These are phyloP conservation scores for Acrodontium crateriforme DNA, from an alignment of 2,329 filamentous ascomycete genomes.

Conservation along the genomic window DNA sequence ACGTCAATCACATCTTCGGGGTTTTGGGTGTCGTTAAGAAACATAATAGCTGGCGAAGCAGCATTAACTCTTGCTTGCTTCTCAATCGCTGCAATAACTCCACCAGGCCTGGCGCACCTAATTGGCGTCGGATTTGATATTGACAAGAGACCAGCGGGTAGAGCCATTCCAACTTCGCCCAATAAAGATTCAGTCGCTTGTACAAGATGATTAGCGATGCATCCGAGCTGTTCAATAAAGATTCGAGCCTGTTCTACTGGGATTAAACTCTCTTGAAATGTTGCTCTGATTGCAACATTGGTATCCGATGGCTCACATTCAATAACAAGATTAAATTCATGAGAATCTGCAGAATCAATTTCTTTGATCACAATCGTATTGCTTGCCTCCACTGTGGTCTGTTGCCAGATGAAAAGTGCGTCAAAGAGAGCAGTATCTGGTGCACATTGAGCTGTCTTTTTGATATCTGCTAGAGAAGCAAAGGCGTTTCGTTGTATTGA, in stretches of 20 bases:
- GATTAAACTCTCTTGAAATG: constrained; percentile 41
- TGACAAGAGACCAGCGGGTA: constrained; percentile 21
- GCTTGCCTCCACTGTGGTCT: constrained; percentile 40
- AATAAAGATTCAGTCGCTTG: constrained; percentile 22
- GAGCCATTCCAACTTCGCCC: constrained; percentile 15
- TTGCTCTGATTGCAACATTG: constrained; percentile 38
- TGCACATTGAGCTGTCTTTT: constrained; percentile 41
- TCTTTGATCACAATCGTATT: constrained; percentile 35
- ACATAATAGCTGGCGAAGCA: constrained; percentile 47
- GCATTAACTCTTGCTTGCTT: constrained; percentile 35
- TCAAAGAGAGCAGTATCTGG: constrained; percentile 54
- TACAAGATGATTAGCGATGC: constrained; percentile 34
- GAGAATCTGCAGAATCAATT: constrained; percentile 49
- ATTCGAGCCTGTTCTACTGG: constrained; percentile 40
- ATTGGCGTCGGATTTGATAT: constrained; percentile 27
- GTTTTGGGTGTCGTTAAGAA: constrained; percentile 38
- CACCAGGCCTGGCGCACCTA: constrained; percentile 11
- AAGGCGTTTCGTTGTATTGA: constrained; percentile 49
- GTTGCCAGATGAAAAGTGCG: constrained; percentile 71
- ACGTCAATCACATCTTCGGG: constrained; percentile 24
- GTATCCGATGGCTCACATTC: constrained; percentile 54
- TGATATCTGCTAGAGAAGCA: constrained; percentile 56
- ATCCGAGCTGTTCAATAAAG: constrained; percentile 49
- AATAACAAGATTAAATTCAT: constrained; percentile 63
- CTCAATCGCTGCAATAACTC: constrained; percentile 39